Conservation (phyloP, 2,329 filamentous ascomycete genomes). For the Rhytidhysteron rufulum region DNA sequence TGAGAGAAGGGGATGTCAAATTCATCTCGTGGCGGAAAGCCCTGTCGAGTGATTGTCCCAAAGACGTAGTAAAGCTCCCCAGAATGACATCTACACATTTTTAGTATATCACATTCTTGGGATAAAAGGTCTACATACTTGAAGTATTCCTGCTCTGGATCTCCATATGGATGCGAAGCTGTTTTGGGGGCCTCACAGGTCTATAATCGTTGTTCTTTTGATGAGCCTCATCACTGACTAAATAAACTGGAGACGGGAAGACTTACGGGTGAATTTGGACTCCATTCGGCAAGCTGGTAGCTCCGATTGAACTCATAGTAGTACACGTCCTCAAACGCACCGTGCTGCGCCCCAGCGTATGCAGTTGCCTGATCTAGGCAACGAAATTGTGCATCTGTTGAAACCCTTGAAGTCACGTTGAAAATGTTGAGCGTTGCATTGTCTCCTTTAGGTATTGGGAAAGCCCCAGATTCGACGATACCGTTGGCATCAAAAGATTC, state of each 20-base stretch:
- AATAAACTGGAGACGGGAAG: not conserved
- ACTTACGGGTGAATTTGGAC: slow-evolving; percentile 20
- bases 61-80: slow-evolving; percentile 31
- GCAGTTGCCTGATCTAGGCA: slow-evolving; percentile 29
- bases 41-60: slow-evolving; percentile 32
- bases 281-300: slow-evolving; percentile 24
- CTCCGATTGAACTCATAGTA: slow-evolving; percentile 30
- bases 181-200: slow-evolving; percentile 32
- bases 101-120: no score
- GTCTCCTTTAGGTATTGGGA: slow-evolving; percentile 17
- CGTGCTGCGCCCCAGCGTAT: slow-evolving; percentile 15
- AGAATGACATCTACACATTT: slow-evolving; percentile 25
- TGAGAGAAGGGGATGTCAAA: slow-evolving; percentile 29
- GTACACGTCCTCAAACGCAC: slow-evolving; percentile 19
- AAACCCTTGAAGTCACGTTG: slow-evolving; percentile 26
- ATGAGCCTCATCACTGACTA: not conserved
- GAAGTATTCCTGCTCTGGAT: slow-evolving; percentile 19
- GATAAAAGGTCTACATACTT: slow-evolving; percentile 17
- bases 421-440: slow-evolving; percentile 33
- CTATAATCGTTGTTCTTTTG: not conserved
- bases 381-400: slow-evolving; percentile 28
- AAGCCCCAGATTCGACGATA: slow-evolving; percentile 13
- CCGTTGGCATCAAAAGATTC: slow-evolving; percentile 14
- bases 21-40: slow-evolving; percentile 22
- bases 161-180: slow-evolving; percentile 19